Conservation (phyloP, 768 basidiomycete genomes). For the Suillus subluteus region DNA sequence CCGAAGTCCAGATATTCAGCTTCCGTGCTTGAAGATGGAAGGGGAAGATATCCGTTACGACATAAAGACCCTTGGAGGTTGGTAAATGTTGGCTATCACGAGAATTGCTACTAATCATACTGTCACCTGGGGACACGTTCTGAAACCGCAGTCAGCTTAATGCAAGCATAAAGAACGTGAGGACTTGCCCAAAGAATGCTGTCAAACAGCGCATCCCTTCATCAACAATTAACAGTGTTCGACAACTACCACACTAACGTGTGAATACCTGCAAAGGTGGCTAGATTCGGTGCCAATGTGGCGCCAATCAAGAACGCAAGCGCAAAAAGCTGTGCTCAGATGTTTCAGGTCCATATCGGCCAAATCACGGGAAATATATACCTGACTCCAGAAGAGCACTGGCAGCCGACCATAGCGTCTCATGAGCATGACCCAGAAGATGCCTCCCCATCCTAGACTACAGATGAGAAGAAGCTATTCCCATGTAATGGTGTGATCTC, state of each 20-base stretch:
- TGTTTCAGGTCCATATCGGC: background rate
- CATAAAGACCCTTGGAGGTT: constrained; percentile 41
- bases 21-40: constrained; percentile 58
- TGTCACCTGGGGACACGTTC: constrained; percentile 56
- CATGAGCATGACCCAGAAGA: constrained; percentile 35
- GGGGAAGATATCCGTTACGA: constrained; percentile 54
- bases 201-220: constrained; percentile 36
- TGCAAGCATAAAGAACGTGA: background rate
- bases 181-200: constrained; percentile 34
- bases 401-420: constrained; percentile 35
- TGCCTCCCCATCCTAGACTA: constrained; percentile 32
- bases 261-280: constrained; percentile 48
- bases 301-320: constrained; percentile 55
- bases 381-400: constrained; percentile 35
- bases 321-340: constrained; percentile 38
- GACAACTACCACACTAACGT: background rate
- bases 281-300: constrained; percentile 51
- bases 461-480: background rate
- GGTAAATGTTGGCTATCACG: background rate
- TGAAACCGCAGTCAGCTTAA: constrained; percentile 18
- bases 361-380: background rate
- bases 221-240: background rate
- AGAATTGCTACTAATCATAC: constrained; percentile 27
- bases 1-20: constrained; percentile 57
- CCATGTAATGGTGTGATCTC: background rate